Percentiles rank a stretch among this genome's conserved stretches.
Conservation (phyloP, 805 yeast species). For the Candida vartiovaarae region DNA sequence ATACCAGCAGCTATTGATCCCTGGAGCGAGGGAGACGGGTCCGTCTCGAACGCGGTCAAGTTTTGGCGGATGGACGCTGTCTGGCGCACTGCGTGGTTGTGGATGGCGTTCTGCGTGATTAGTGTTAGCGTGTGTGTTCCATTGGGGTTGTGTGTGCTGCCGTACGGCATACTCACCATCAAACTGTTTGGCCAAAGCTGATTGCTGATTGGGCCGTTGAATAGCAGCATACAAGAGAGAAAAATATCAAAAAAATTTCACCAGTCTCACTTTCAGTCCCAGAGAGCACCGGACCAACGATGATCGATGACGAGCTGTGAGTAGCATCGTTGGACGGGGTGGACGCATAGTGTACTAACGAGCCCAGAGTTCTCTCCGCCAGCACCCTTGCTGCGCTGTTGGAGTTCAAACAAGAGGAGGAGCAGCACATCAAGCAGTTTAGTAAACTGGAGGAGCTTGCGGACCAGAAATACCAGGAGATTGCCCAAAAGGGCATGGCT, state of each 20-base stretch:
- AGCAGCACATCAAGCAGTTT: slow-evolving; percentile 52
- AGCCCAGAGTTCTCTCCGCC: slow-evolving; percentile 31
- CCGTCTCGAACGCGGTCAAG: slow-evolving; percentile 55
- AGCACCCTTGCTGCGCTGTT: slow-evolving; percentile 46
- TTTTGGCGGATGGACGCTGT: slow-evolving; percentile 67
- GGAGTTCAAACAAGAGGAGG: slow-evolving; percentile 58
- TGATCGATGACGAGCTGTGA: slow-evolving; percentile 16
- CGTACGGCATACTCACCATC: too few relatives aligned
- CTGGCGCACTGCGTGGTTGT: slow-evolving; percentile 86
- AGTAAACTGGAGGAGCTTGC: slow-evolving; percentile 64
- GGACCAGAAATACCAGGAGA: slow-evolving; percentile 26
- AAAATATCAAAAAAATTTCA: background rate
- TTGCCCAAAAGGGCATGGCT: slow-evolving; percentile 48
- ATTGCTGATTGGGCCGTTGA: too few relatives aligned
- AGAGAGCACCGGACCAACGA: background rate
- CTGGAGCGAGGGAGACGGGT: slow-evolving; percentile 60
- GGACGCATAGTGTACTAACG: background rate
- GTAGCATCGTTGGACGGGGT: slow-evolving; percentile 1
- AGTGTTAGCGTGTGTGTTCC: too few relatives aligned
- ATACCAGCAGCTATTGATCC: slow-evolving; percentile 77
- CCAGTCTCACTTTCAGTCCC: background rate
- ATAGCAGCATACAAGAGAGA: too few relatives aligned
- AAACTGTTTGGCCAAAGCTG: too few relatives aligned
- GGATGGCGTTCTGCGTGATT: slow-evolving; percentile 58
- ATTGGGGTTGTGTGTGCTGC: too few relatives aligned